Evolutionary conservation across 192 early-diverging fungal genomes (phyloP).

Genomic region (Endogone sp.): DNA sequence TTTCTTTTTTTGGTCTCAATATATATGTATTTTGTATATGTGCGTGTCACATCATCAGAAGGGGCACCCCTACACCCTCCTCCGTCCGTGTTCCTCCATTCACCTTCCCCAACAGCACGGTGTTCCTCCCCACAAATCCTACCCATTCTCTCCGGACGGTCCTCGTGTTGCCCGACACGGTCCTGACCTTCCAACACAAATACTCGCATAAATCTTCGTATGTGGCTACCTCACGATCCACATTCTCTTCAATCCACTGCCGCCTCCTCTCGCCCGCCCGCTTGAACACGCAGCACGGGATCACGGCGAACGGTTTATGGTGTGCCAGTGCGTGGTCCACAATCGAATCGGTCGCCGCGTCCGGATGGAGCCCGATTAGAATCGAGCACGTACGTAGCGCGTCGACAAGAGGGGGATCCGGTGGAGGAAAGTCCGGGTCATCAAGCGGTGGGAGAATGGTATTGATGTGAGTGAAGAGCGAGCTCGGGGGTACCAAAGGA

Average conservation of each 20-base stretch:
- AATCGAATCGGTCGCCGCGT: conserved; percentile 59
- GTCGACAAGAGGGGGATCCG: not conserved
- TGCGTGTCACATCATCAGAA: too few relatives aligned
- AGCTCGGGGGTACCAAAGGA: not conserved
- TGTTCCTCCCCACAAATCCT: not conserved
- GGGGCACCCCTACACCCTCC: too few relatives aligned
- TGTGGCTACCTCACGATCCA: not conserved
- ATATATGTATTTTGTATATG: too few relatives aligned
- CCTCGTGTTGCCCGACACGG: not conserved
- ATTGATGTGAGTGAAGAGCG: not conserved
- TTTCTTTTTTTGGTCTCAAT: too few relatives aligned
- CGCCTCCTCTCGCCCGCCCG: not conserved
- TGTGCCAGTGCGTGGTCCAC: conserved; percentile 40
- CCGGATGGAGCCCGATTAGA: conserved; percentile 52
- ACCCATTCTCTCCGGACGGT: not conserved
- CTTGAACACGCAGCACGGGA: conserved; percentile 36
- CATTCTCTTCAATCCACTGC: not conserved
- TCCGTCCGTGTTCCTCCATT: too few relatives aligned
- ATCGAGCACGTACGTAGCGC: conserved; percentile 33
- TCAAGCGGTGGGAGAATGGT: conserved; percentile 17
- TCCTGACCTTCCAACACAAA: not conserved
- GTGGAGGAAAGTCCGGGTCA: not conserved
- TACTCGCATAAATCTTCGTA: not conserved
- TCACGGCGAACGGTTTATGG: conserved; percentile 49
- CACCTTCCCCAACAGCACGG: not conserved